Conservation (phyloP, 2,329 filamentous ascomycete genomes). For the Amesomyces nigricolor region DNA sequence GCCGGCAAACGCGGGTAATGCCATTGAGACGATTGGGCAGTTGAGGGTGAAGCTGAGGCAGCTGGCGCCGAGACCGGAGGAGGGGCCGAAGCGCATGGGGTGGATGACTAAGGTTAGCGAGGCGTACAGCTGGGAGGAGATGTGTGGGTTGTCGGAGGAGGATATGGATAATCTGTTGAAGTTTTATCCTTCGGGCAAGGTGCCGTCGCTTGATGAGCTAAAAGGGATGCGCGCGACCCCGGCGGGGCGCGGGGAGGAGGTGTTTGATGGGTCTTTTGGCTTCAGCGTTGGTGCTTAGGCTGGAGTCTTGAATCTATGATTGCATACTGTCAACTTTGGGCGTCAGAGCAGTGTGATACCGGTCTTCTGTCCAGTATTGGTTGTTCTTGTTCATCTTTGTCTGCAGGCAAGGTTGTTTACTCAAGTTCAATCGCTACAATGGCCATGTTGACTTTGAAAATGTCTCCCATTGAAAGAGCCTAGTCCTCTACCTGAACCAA, state of each 20-base stretch:
- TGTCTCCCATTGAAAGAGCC: neutral
- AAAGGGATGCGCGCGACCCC: constrained; percentile 46
- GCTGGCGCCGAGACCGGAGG: constrained; percentile 64
- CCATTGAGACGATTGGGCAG: constrained; percentile 77
- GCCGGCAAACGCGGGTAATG: constrained; percentile 74
- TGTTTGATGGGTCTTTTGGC: constrained; percentile 56
- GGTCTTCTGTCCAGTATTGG: neutral
- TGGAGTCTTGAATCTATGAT: no score
- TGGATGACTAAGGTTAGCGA: constrained; percentile 96
- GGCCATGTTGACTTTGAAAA: no score
- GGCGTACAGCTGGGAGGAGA: constrained; percentile 74
- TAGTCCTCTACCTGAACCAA: neutral
- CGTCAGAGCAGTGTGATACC: no score
- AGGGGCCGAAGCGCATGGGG: constrained; percentile 82
- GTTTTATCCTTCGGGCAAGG: constrained; percentile 59
- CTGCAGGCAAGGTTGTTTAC: neutral
- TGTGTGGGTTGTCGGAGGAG: constrained; percentile 73
- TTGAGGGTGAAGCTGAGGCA: constrained; percentile 73
- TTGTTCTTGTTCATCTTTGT: no score
- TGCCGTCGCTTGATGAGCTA: constrained; percentile 52
- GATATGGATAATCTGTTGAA: constrained; percentile 78
- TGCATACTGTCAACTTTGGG: no score
- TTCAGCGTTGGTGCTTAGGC: constrained; percentile 46
- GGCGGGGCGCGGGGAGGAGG: constrained; percentile 43
- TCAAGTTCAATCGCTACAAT: neutral